Evolutionary conservation across 2,329 filamentous ascomycete species (phyloP).

Genomic region (Piedraia hortae): DNA sequence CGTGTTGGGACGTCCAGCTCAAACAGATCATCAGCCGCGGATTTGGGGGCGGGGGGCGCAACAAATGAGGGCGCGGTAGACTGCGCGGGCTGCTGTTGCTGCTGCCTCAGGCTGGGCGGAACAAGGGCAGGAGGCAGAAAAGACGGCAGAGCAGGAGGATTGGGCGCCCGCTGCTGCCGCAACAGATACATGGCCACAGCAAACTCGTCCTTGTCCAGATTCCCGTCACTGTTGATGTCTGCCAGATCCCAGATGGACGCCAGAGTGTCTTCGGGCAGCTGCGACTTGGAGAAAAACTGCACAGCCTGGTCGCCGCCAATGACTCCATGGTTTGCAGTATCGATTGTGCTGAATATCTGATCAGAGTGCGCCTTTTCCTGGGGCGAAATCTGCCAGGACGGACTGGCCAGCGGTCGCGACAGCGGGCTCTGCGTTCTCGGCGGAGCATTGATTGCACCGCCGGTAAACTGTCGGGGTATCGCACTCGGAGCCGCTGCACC

Average conservation of each 20-base stretch:
- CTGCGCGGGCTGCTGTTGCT: constrained; percentile 21
- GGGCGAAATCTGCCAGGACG: constrained; percentile 59
- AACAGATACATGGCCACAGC: constrained; percentile 96
- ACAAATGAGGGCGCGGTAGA: constrained; percentile 26
- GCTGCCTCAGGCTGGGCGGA: constrained; percentile 57
- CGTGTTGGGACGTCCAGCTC: constrained; percentile 50
- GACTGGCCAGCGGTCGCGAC: constrained; percentile 22
- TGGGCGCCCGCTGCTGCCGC: constrained; percentile 55
- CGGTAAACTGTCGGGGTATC: constrained; percentile 63
- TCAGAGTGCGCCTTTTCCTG: constrained; percentile 76
- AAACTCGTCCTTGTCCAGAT: constrained; percentile 69
- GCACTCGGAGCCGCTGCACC: constrained; percentile 18
- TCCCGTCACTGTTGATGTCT: constrained; percentile 74
- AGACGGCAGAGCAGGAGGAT: constrained; percentile 40
- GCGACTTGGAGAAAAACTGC: constrained; percentile 75
- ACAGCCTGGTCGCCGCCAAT: constrained; percentile 91
- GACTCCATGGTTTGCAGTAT: constrained; percentile 51
- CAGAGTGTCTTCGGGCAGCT: constrained; percentile 61
- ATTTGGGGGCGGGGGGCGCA: constrained; percentile 31
- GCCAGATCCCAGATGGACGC: constrained; percentile 94
- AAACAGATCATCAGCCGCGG: constrained; percentile 80
- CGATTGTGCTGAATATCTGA: constrained; percentile 55
- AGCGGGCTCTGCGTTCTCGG: constrained; percentile 34
- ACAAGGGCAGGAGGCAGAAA: constrained; percentile 57
- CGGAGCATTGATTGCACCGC: constrained; percentile 18